Conservation (phyloP, 768 basidiomycete genomes). For the Termitomyces eurrhizus region DNA sequence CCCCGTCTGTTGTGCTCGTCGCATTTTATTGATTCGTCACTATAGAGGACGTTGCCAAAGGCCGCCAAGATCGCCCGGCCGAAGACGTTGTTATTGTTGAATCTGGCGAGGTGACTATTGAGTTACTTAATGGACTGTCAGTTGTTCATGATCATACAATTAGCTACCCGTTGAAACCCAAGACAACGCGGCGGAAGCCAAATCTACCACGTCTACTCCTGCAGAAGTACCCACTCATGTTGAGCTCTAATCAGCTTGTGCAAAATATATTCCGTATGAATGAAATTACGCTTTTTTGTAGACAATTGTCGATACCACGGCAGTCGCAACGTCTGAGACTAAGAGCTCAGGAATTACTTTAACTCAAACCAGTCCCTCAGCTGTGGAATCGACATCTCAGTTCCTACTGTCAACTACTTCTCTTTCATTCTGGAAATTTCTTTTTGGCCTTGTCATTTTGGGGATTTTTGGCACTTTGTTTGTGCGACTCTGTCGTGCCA, state of each 20-base stretch:
- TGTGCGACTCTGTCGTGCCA: slow-evolving; percentile 50
- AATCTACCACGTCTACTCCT: slow-evolving; percentile 58
- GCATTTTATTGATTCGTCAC: background rate
- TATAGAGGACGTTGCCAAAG: slow-evolving; percentile 74
- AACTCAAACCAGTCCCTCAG: background rate
- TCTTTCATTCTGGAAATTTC: slow-evolving; percentile 25
- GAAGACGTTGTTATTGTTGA: slow-evolving; percentile 79
- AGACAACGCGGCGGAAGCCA: slow-evolving; percentile 24
- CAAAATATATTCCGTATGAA: slow-evolving; percentile 41
- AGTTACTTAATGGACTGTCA: background rate
- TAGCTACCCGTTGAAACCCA: slow-evolving; percentile 48
- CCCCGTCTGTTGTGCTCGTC: too few relatives aligned
- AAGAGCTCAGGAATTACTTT: background rate
- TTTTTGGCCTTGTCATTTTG: slow-evolving; percentile 39
- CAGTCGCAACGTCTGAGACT: slow-evolving; percentile 8
- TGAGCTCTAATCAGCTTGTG: slow-evolving; percentile 77
- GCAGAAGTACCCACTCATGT: slow-evolving; percentile 91
- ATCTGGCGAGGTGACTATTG: slow-evolving; percentile 74
- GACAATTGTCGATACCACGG: slow-evolving; percentile 28
- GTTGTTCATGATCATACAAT: slow-evolving; percentile 1
- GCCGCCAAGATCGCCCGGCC: slow-evolving; percentile 63
- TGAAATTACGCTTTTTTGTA: slow-evolving; percentile 48
- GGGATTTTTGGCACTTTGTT: slow-evolving; percentile 41
- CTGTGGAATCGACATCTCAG: slow-evolving; percentile 9
- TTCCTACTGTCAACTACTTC: slow-evolving; percentile 10